Evolutionary conservation across 202 grass and related monocot genomes (phyloP), one percentile per base, ranked within the genome.

Genomic region (Brachypodium distachyon): DNA sequence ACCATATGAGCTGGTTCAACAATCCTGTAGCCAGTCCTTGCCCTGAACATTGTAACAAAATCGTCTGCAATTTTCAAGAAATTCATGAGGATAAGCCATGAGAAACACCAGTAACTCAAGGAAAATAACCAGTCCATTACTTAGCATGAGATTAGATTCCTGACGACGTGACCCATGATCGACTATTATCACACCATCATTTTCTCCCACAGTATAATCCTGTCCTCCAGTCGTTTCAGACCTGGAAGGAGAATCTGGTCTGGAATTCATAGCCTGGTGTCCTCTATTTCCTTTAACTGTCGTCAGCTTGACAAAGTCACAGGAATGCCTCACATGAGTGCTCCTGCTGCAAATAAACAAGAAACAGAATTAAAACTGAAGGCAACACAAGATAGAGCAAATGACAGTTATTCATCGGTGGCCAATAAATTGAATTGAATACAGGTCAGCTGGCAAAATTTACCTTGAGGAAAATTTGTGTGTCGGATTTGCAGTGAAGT

Each of bases 1-100:
- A 97, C 90, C 93, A 97, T 91, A 80, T 97, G 90, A 91, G 93
- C 93, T 76, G 90, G 81, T 64, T 97, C 88, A 22, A 93, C 90
- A 31, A 93, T 93, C 21, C 36, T 76, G 66, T 93, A 97, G 70
- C 77, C 77, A 32, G 93, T 89, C 74, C 74, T 89, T 2, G 58
- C 49, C 85, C 88, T 91, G 67, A 93, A 93, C 88, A 97, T 97
- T 14, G 78, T 74, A 70, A 93, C 88, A 72, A 93, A 97, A 51
- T 91, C 86, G 67, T 93, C 94, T 97, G 69, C 68, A 60, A 66
- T 76, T 72, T 42, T 26, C 38, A 79, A 62, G 27, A 67, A 78
- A 65, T 29, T 34, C 77, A 71, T 78, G 13, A 84, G 83, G 0
- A 31, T 46, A 63, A 25, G 11, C 18, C 62, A 34, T 47, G 33